Percentiles rank a stretch among this genome's conserved stretches.
Evolutionary conservation across 2,329 filamentous ascomycete genomes (phyloP).

Genomic region (Corniculantispora saksenae): DNA sequence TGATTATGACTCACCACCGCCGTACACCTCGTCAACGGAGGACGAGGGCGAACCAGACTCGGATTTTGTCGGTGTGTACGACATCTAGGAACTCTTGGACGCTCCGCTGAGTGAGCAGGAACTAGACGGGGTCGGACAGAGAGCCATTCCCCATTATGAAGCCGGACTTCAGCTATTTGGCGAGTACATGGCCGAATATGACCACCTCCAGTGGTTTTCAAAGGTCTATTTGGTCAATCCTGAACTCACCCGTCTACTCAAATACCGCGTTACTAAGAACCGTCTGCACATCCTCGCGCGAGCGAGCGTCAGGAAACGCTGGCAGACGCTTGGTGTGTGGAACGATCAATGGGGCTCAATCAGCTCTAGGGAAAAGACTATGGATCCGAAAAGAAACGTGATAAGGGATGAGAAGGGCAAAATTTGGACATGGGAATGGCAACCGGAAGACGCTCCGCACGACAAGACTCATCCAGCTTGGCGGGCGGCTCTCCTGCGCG

Average conservation of each 20-base stretch:
- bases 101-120: background rate
- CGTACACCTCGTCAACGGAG: background rate
- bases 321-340: background rate
- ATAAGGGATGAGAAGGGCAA: background rate
- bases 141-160: background rate
- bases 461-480: background rate
- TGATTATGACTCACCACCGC: background rate
- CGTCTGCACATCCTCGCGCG: background rate
- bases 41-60: background rate
- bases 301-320: background rate
- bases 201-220: background rate
- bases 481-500: background rate
- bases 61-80: background rate
- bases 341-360: background rate
- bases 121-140: background rate
- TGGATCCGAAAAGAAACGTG: background rate
- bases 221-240: background rate
- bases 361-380: background rate
- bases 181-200: background rate
- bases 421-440: background rate
- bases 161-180: background rate
- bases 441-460: background rate
- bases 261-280: background rate
- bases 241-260: background rate
- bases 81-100: background rate